A percentile compares a stretch with the other conserved stretches of the same genome.
These are phyloP conservation scores for Simmondsia chinensis DNA, from an alignment of 148 eudicot species.

Conservation along the genomic window DNA sequence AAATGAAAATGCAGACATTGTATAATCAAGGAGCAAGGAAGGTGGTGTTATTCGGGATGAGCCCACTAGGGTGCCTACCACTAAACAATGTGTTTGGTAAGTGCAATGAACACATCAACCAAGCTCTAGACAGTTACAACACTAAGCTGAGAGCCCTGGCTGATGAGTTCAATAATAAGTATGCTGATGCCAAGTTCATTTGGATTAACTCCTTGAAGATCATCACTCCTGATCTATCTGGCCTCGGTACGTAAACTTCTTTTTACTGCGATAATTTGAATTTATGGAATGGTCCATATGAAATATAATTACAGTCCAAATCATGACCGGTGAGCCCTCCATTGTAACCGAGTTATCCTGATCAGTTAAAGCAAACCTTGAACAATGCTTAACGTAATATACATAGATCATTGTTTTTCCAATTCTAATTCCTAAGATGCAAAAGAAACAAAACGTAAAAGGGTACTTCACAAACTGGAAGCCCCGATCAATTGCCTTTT, in stretches of 20 bases:
- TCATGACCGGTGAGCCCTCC: no score
- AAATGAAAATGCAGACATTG: conserved; percentile 13
- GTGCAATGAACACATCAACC: conserved; percentile 22
- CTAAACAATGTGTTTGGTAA: conserved; percentile 1
- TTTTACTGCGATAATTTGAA: no score
- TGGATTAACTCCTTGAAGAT: conserved; percentile 30
- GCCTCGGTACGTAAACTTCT: conserved; percentile 12
- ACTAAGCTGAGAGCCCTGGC: conserved; percentile 19
- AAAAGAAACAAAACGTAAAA: no score
- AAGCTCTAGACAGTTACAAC: conserved; percentile 21
- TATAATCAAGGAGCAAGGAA: conserved; percentile 45
- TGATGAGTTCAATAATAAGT: conserved; percentile 16
- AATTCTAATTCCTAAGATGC: no score
- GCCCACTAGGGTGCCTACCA: conserved; percentile 49
- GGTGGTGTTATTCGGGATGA: conserved; percentile 35
- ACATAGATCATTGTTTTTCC: no score
- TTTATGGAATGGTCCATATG: no score
- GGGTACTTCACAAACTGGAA: no score
- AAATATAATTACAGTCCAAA: no score
- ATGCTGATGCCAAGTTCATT: conserved; percentile 23
- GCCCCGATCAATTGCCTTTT: no score
- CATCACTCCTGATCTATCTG: conserved; percentile 13
- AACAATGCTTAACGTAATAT: no score
- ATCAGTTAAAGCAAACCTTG: no score
- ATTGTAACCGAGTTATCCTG: no score